A percentile compares a stretch with the other conserved stretches of the same genome.
Conservation (phyloP, 2,329 filamentous ascomycete species). For the Calonectria naviculata region DNA sequence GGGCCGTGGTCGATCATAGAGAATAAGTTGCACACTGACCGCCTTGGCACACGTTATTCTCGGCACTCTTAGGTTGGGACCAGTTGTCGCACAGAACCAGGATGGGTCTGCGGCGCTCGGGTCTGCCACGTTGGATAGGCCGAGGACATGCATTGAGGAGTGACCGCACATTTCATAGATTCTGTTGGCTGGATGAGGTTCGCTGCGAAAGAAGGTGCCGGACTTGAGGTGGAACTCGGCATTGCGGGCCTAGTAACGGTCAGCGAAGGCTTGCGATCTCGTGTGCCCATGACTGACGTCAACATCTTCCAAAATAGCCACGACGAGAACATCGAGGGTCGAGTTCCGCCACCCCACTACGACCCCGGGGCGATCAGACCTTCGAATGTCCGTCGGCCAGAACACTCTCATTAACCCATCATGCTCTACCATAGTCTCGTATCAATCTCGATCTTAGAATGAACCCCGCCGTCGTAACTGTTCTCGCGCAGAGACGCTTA, state of each 20-base stretch:
- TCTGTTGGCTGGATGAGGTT: conserved; percentile 80
- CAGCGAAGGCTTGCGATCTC: conserved; percentile 27
- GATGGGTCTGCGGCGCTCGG: conserved; percentile 68
- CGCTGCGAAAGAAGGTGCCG: conserved; percentile 85
- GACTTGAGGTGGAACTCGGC: conserved; percentile 90
- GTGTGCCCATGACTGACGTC: conserved; percentile 69
- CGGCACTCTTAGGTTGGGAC: conserved; percentile 67
- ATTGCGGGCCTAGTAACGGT: conserved; percentile 69
- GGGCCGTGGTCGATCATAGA: conserved; percentile 89
- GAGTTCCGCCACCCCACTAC: conserved; percentile 98
- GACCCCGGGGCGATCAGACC: conserved; percentile 80
- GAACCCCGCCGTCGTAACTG: conserved; percentile 94
- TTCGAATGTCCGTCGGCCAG: conserved; percentile 90
- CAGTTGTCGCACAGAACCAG: conserved; percentile 73
- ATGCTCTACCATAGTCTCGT: conserved; percentile 71
- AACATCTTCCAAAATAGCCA: conserved; percentile 89
- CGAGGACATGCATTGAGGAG: conserved; percentile 85
- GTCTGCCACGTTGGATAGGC: conserved; percentile 76
- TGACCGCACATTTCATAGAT: conserved; percentile 89
- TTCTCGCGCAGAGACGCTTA: conserved; percentile 93
- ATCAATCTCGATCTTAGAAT: conserved; percentile 69
- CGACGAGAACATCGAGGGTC: conserved; percentile 87
- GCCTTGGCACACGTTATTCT: conserved; percentile 78
- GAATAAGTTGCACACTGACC: conserved; percentile 84
- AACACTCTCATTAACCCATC: conserved; percentile 98